phyloP scores from a whole-genome alignment of 2,329 filamentous ascomycete genomes.

The Dryadomyces quercus-mongolicae region DNA sequence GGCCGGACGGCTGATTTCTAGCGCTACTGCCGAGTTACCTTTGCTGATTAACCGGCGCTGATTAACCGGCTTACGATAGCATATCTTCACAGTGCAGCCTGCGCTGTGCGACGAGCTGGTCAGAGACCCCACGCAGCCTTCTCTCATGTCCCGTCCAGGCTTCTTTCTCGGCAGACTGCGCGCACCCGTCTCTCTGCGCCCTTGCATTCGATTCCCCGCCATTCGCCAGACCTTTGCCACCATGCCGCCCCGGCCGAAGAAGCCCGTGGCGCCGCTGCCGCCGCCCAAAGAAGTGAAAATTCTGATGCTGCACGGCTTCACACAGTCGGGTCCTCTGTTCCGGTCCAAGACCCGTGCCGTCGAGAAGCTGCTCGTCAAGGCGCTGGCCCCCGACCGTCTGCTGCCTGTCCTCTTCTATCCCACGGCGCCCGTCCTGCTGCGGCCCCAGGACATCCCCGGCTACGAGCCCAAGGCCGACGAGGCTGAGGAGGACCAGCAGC shows the following conservation, averaged over 20 bases:
- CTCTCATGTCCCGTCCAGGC: no score
- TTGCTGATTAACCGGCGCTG: no score
- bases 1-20: no score
- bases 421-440: slow-evolving; percentile 53
- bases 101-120: no score
- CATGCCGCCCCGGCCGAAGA: background rate
- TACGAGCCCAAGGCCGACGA: slow-evolving; percentile 28
- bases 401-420: slow-evolving; percentile 52
- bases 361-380: slow-evolving; percentile 66
- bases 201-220: background rate
- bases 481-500: slow-evolving; percentile 19
- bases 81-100: no score
- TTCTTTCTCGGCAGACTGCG: background rate
- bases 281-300: slow-evolving; percentile 48
- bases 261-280: slow-evolving; percentile 9
- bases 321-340: slow-evolving; percentile 79
- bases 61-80: no score
- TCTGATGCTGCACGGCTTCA: slow-evolving; percentile 78
- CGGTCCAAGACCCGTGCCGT: slow-evolving; percentile 79
- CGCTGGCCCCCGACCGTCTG: slow-evolving; percentile 48
- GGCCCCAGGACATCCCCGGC: slow-evolving; percentile 55
- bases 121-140: no score
- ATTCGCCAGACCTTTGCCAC: background rate
- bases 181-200: background rate
- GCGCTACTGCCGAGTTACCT: no score